Evolutionary conservation across 1,139 yeast species (phyloP), one percentile per base, ranked within the genome.

Genomic region (Candida tunisiensis): DNA sequence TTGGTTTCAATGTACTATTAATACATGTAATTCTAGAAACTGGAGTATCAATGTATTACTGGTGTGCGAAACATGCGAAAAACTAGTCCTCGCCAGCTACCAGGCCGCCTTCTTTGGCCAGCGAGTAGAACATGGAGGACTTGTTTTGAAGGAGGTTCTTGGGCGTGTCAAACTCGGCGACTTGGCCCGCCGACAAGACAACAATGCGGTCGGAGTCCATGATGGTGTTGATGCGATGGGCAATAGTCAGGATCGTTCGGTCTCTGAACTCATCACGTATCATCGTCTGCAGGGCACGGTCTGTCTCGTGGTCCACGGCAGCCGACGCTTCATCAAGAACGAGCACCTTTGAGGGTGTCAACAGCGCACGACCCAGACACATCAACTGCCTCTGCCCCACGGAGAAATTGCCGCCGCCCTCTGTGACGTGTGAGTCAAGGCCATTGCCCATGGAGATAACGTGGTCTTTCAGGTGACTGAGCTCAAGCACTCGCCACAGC

Each of bases 321-420:
- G 96, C 95, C 3, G 96, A 85, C 9, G 96, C 96, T 55, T 88
- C 98, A 51, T 88, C 98, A 40, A 85, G 59, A 6, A 83, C 80
- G 35, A 83, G 60, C 26, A 85, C 69, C 38, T 72, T 72, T 4
- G 92, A 72, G 15, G 80, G 77, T 28, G 79, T 74, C 40, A 82
- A 61, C 37, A 85, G 56, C 1, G 93, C 94, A 43, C 95, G 65
- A 1, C 94, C 93, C 36, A 83, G 62, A 51, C 93, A 82, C 73
- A 83, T 74, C 47, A 83, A 62, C 52, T 83, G 95, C 41, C 93
- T 67, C 55, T 83, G 95, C 12, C 95, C 95, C 29, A 79, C 85
- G 23, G 93, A 79, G 35, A 85, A 52, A 45, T 83, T 85, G 13
- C 80, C 64, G 14, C 95, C 95, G 31, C 93, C 92, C 53, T 82